Evolutionary conservation across 2,329 filamentous ascomycete species (phyloP).

Genomic region (Colletotrichum gloeosporioides): DNA sequence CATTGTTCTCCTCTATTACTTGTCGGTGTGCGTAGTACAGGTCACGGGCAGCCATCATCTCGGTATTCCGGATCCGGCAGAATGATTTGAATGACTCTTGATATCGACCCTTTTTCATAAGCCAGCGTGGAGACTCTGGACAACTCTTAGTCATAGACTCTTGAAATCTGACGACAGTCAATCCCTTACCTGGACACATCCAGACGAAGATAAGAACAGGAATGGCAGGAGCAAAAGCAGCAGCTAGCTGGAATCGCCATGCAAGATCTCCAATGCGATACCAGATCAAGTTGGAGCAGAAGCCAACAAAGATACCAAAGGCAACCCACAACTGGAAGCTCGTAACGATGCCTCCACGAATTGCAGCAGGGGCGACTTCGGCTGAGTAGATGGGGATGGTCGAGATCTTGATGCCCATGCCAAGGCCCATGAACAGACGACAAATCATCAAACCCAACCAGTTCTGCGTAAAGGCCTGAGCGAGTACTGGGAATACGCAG

Average conservation of each 20-base stretch:
- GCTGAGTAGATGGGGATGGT: slow-evolving; percentile 76
- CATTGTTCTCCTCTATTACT: slow-evolving; percentile 44
- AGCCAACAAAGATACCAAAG: slow-evolving; percentile 58
- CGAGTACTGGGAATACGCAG: slow-evolving; percentile 60
- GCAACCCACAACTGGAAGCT: slow-evolving; percentile 71
- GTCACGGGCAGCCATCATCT: slow-evolving; percentile 63
- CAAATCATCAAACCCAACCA: slow-evolving; percentile 56
- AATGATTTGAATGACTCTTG: slow-evolving; percentile 64
- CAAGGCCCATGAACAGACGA: slow-evolving; percentile 66
- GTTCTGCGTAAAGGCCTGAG: slow-evolving; percentile 54
- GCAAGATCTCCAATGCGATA: slow-evolving; percentile 53
- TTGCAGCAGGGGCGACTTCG: slow-evolving; percentile 70
- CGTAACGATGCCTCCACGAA: slow-evolving; percentile 82
- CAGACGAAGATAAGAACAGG: slow-evolving; percentile 60
- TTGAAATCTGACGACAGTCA: rapidly evolving
- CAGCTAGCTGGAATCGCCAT: slow-evolving; percentile 67
- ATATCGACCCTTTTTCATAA: slow-evolving; percentile 69
- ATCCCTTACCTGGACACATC: slow-evolving; percentile 53
- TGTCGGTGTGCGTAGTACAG: slow-evolving; percentile 53
- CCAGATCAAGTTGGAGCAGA: slow-evolving; percentile 63
- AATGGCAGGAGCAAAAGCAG: slow-evolving; percentile 65
- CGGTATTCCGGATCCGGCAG: slow-evolving; percentile 53
- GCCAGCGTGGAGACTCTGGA: slow-evolving; percentile 65
- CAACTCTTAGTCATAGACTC: not conserved
- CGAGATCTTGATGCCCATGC: slow-evolving; percentile 71